Evolutionary conservation across 331 rosid genomes (phyloP), one percentile per base, ranked within the genome.

Genomic region (Acacia concinna): DNA sequence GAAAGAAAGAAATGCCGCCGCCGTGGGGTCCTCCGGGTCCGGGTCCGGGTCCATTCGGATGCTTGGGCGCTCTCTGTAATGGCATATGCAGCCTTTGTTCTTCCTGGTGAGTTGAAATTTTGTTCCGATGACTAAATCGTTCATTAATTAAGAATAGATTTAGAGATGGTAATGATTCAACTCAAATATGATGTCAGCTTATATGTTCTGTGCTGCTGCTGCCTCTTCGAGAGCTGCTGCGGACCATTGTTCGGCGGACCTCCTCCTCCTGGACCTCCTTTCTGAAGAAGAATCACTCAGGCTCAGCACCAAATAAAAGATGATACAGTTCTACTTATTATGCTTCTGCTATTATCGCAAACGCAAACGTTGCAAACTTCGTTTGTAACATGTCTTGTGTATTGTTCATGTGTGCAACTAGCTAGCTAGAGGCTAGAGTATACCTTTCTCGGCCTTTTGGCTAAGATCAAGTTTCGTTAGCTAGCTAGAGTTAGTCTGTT

Each of bases 191-290:
- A 52, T 44, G 66, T 77, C 83, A 90, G 94, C 63, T 90, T 89
- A 6, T 88, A 88, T 57, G 1, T 86, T 63, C 65, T 90, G 31
- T 88, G 90, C 85, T 90, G 94, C 81, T 90, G 94, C 82, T 87
- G 92, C 80, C 37, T 76, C 34, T 30, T 89, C 3, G 92, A 89
- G 81, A 75, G 74, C 13, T 89, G 92, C 57, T 86, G 87, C 65
- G 86, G 86, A 28, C 89, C 87, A 27, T 2, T 89, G 63, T 85
- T 89, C 78, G 90, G 88, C 28, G 86, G 92, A 12, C 84, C 81
- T 13, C 66, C 66, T 13, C 71, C 32, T 13, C 72, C 79, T 41
- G 80, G 84, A 1, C 84, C 80, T 0, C 69, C 81, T 17, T 73
- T 77, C 75, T 81, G 81, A 80, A 8, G 41, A 38, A 38, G 7